A percentile compares a stretch with the other conserved stretches of the same genome.
phyloP scores from a whole-genome alignment of 352 stramenopile species.

The Pythium sp. region DNA sequence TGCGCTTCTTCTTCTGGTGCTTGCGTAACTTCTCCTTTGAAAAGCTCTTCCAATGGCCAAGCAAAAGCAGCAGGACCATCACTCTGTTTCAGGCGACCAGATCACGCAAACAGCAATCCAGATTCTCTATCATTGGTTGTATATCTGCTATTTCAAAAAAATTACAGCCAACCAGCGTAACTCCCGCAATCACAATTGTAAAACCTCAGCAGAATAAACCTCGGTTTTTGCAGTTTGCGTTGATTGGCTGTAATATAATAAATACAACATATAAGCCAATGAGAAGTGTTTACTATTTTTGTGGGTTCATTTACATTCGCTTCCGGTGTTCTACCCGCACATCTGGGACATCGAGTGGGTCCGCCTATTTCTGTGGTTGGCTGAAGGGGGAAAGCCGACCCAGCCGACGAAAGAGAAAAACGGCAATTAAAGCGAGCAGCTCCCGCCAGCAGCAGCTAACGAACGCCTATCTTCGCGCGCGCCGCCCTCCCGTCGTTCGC shows the following conservation, averaged over 20 bases:
- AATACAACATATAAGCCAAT: neutral
- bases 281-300: neutral
- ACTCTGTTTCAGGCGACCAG: neutral
- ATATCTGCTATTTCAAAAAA: neutral
- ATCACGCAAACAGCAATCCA: neutral
- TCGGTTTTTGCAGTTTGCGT: neutral
- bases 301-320: neutral
- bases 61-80: neutral
- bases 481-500: neutral
- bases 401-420: slow-evolving; percentile 9
- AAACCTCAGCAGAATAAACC: neutral
- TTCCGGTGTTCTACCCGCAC: neutral
- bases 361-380: slow-evolving; percentile 17
- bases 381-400: slow-evolving; percentile 9
- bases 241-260: neutral
- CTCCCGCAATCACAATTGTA: neutral
- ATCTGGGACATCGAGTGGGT: slow-evolving; percentile 3
- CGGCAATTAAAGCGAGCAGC: slow-evolving; percentile 10
- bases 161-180: slow-evolving; percentile 4
- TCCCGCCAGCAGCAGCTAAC: neutral
- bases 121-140: neutral
- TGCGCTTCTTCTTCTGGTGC: neutral
- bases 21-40: neutral
- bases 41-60: neutral
- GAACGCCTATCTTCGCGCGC: slow-evolving; percentile 6